A percentile compares a stretch with the other conserved stretches of the same genome.
Conservation (phyloP, 106 monocot species). For the Acorus calamus region DNA sequence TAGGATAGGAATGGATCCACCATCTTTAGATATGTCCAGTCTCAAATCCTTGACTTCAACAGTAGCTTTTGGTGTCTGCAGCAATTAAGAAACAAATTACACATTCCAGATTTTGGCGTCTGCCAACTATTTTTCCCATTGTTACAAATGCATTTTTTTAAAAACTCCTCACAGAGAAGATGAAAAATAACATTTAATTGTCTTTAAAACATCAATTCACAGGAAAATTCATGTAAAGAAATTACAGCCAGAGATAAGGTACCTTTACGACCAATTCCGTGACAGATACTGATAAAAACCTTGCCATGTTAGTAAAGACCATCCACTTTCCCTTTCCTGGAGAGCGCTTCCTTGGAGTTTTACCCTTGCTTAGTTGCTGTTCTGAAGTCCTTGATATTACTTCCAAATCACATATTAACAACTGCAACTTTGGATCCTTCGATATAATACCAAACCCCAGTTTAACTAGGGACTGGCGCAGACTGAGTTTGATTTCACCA, state of each 20-base stretch:
- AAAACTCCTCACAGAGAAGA: too few species aligned
- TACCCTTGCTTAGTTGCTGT: constrained; percentile 24
- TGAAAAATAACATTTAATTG: too few species aligned
- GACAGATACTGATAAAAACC: constrained; percentile 67
- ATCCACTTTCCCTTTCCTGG: constrained; percentile 65
- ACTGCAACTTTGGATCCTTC: constrained; percentile 68
- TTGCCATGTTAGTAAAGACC: constrained; percentile 53
- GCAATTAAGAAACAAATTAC: constrained; percentile 5
- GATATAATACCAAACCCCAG: constrained; percentile 61
- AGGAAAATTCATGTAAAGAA: too few species aligned
- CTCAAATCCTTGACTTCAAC: constrained; percentile 67
- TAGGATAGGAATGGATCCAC: constrained; percentile 49
- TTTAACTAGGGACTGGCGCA: constrained; percentile 51
- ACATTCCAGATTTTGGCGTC: not conserved
- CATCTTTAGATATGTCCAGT: constrained; percentile 56
- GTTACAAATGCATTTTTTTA: too few species aligned
- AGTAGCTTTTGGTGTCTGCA: constrained; percentile 62
- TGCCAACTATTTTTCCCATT: too few species aligned
- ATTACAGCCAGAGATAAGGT: not conserved
- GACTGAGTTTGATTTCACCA: constrained; percentile 81
- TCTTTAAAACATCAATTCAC: too few species aligned
- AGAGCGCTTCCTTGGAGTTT: constrained; percentile 30
- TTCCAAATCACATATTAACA: constrained; percentile 76
- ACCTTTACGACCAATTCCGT: constrained; percentile 86
- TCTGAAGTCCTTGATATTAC: constrained; percentile 41